Base-by-base conservation (phyloP, 306 rosid species). In the Nissolia schottii region DNA sequence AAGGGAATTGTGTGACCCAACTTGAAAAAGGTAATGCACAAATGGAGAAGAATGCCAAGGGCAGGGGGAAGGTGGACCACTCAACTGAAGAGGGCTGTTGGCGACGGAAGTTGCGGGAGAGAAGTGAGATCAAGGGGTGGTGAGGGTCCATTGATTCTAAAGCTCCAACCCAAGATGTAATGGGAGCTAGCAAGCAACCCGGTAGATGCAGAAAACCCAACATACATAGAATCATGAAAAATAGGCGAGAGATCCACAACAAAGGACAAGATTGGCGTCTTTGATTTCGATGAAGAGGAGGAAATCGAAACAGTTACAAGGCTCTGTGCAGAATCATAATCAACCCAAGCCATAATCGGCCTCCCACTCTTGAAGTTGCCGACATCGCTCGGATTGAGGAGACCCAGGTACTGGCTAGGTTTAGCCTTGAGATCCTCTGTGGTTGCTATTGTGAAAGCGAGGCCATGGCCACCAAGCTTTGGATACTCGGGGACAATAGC, bases 141-240 rank as follows among this genome's bases (percentile, higher is more conserved):
- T 27, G 97, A 59, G 34, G 66, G 58, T 8, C 90, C 95, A 25
- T 82, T 83, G 49, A 88, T 73, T 38, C 84, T 83, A 74, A 91
- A 92, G 82, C 97, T 87, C 96, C 96, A 92, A n/a, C n/a, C n/a
- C n/a, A n/a, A n/a, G n/a, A n/a, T n/a, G n/a, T n/a, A n/a, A n/a
- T n/a, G n/a, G n/a, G n/a, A n/a, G n/a, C n/a, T n/a, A n/a, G n/a
- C n/a, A n/a, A n/a, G n/a, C n/a, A n/a, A n/a, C n/a, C n/a, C 97
- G 7, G 95, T 91, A 1, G 97, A 88, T 25, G 95, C 92, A 13
- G 97, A 91, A 75, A 91, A 91, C 1, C 97, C 97, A 50, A 88
- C 88, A 37, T 78, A 91, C 97, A 91, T 88, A 3, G 24, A 76
- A 3, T 91, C 88, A 19, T 79, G 9, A 18, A 91, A 34, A 54